Conservation (phyloP, 345 rosid species). For the Eucalyptus sp. region DNA sequence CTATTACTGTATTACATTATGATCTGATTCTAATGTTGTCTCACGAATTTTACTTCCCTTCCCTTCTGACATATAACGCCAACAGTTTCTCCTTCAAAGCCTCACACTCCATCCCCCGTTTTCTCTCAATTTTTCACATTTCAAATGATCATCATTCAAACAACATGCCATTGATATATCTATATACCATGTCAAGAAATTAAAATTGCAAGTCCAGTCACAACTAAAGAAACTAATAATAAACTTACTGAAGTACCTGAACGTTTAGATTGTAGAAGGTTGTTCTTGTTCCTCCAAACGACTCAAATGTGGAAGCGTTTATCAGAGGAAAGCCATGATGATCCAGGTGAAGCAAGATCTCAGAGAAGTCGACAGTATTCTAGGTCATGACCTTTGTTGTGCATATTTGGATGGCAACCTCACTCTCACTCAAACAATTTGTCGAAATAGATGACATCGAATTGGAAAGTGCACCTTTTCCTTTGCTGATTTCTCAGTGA, state of each 20-base stretch:
- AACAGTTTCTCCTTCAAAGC: conserved; percentile 20
- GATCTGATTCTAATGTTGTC: not conserved
- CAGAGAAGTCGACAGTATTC: conserved; percentile 11
- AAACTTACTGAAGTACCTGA: conserved; percentile 15
- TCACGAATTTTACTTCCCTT: not conserved
- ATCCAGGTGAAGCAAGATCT: conserved; percentile 28
- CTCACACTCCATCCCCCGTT: not conserved
- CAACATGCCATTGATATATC: not conserved
- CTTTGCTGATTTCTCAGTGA: not conserved
- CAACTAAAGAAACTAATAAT: not conserved
- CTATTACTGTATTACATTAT: not conserved
- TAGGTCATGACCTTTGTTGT: not conserved
- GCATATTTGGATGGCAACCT: conserved; percentile 38
- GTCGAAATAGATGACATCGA: conserved; percentile 8
- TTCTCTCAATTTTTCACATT: conserved; percentile 1
- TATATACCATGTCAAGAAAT: not conserved
- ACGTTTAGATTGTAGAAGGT: conserved; percentile 43
- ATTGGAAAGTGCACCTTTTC: not conserved
- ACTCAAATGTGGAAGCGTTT: conserved; percentile 44
- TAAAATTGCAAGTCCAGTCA: not conserved
- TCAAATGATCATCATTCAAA: not conserved
- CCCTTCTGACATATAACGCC: conserved; percentile 7
- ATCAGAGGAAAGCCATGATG: conserved; percentile 25
- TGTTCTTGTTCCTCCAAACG: conserved; percentile 18
- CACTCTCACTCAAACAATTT: conserved; percentile 24